Evolutionary conservation across 305 asterid species (phyloP).

Genomic region (Striga hermonthica): DNA sequence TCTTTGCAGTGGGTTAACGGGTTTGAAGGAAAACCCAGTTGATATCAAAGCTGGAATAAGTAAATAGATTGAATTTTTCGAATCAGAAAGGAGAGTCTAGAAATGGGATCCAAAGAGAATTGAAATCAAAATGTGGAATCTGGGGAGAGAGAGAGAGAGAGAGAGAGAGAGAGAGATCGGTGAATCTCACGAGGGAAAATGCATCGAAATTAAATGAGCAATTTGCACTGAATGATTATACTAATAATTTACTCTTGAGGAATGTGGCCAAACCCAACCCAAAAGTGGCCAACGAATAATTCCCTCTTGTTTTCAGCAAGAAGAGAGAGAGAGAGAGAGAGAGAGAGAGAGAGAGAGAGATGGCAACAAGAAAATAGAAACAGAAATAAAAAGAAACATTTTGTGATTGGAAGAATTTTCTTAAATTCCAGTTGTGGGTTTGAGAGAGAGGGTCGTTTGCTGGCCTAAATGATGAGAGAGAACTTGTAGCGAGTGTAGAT

Average conservation of each 20-base stretch:
- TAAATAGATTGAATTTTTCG: slow-evolving; percentile 4
- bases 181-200: slow-evolving; percentile 43
- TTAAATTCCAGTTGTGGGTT: slow-evolving; percentile 21
- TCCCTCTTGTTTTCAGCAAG: slow-evolving; percentile 13
- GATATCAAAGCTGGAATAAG: slow-evolving; percentile 7
- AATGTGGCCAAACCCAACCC: slow-evolving; percentile 14
- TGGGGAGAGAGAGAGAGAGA: slow-evolving; percentile 26
- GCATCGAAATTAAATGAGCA: slow-evolving; percentile 37
- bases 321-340: neutral
- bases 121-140: slow-evolving; percentile 26
- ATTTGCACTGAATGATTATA: slow-evolving; percentile 34
- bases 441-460: slow-evolving; percentile 27
- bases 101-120: slow-evolving; percentile 29
- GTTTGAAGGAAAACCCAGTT: slow-evolving; percentile 34
- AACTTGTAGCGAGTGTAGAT: too few relatives aligned
- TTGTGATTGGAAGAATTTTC: neutral
- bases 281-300: slow-evolving; percentile 25
- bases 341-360: neutral
- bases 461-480: slow-evolving; percentile 32
- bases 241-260: slow-evolving; percentile 12
- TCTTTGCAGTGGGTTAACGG: slow-evolving; percentile 29
- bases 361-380: neutral
- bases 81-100: slow-evolving; percentile 26
- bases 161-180: slow-evolving; percentile 36
- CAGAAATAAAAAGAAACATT: neutral